Conservation (phyloP, 768 basidiomycete genomes). For the Phaeotremella fagi region DNA sequence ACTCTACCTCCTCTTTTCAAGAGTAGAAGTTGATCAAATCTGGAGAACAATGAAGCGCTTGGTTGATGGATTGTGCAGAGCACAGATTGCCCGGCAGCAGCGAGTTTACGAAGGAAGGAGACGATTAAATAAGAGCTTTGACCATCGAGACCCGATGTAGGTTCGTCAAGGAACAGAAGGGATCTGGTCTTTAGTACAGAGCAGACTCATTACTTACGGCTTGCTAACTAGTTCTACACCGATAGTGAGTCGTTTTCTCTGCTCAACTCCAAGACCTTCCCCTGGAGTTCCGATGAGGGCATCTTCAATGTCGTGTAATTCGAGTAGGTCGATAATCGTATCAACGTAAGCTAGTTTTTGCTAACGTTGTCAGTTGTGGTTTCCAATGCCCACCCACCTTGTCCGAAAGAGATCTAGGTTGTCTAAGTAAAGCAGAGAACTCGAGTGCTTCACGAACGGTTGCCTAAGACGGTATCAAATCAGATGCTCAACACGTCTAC, state of each 20-base stretch:
- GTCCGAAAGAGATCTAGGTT: constrained; percentile 43
- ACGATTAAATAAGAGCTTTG: constrained; percentile 74
- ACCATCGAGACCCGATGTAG: constrained; percentile 57
- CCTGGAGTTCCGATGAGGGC: constrained; percentile 60
- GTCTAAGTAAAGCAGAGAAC: constrained; percentile 51
- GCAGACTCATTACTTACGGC: constrained; percentile 18
- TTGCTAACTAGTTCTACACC: constrained; percentile 45
- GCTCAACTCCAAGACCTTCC: constrained; percentile 39
- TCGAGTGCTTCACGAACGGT: constrained; percentile 54
- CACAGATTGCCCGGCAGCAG: constrained; percentile 75
- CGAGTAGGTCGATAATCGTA: constrained; percentile 46
- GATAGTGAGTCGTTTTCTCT: constrained; percentile 42
- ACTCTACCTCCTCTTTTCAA: constrained; percentile 64
- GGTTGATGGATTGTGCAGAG: constrained; percentile 66
- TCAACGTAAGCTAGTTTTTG: constrained; percentile 52
- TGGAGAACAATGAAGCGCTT: constrained; percentile 66
- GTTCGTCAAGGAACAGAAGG: constrained; percentile 51
- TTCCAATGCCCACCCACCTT: constrained; percentile 5
- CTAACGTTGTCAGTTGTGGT: neutral
- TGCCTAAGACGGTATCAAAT: constrained; percentile 25
- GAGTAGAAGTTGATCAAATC: constrained; percentile 70
- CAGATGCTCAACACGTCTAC: neutral
- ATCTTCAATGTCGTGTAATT: constrained; percentile 59
- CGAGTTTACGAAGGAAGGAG: constrained; percentile 64
- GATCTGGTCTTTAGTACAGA: constrained; percentile 4